Base-by-base conservation (phyloP, 768 basidiomycete genomes). In the Lepiota brunneoincarnata region DNA sequence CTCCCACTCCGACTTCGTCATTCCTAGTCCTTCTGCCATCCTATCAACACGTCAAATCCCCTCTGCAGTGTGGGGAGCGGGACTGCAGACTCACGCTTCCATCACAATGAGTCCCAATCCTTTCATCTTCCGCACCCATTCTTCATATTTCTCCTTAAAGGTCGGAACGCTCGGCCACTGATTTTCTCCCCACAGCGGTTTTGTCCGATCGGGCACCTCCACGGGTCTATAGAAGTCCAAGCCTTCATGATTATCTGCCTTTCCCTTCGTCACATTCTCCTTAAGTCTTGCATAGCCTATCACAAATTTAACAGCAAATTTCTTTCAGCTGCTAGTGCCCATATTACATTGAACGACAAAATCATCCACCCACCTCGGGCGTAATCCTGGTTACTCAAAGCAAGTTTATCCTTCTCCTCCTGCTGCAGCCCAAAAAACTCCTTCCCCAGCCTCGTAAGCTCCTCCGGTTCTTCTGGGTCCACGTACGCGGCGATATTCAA, bases 71-170 rank as follows among this genome's bases (percentile, higher is more conserved):
- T 14, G 20, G 2, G 28, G 14, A 31, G 54, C 7, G 7, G 11
- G 49, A 52, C 39, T 40, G n/a, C 2, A n/a, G 18, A 72, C 88
- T 62, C 64, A 88, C 89, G 90, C 94, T 69, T 88, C 81, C 90
- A 95, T 94, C 14, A 95, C 77, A 9, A 88, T 77, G 65, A 89
- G 61, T 2, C 94, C 94, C 2, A 96, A 72, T 2, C 60, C 70
- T 67, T 89, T 87, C 94, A 96, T 96, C 76, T 89, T 93, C 61
- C 82, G 80, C 2, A 89, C 73, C 92, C 93, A 96, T 4, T 60
- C 62, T 54, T 89, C 83, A 59, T 87, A 89, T 59, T 78, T 85
- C 35, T 78, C 74, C 53, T 67, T 73, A 63, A 94, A 93, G 0
- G 64, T 69, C 1, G 84, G 74, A 2, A 80, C 56, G 2, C 63